Evolutionary conservation across 805 yeast species (phyloP).

Genomic region (Candida rishiriensis): DNA sequence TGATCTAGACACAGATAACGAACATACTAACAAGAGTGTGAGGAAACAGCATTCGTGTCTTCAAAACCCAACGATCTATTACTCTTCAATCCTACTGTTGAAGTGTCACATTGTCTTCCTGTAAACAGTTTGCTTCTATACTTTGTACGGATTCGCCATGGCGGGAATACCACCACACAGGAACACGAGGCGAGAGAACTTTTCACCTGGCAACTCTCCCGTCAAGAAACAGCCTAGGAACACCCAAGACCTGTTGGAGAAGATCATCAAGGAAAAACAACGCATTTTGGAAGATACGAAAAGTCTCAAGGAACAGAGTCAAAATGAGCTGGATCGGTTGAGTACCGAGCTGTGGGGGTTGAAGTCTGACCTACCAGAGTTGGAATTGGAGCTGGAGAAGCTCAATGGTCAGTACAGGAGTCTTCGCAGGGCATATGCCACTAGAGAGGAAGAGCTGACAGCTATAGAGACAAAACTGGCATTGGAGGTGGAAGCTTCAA

Average conservation of each 20-base stretch:
- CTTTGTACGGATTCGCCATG: too few relatives aligned
- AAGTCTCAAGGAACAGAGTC: conserved; percentile 11
- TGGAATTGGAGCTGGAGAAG: conserved; percentile 26
- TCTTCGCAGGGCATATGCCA: conserved; percentile 19
- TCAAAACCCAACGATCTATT: too few relatives aligned
- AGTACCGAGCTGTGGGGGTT: conserved; percentile 23
- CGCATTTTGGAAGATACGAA: conserved; percentile 12
- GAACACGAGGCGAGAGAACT: too few relatives aligned
- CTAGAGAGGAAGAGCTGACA: conserved; percentile 29
- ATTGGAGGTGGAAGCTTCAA: conserved; percentile 24
- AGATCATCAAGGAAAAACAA: conserved; percentile 10
- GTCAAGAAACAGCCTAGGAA: conserved; percentile 6
- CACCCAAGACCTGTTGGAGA: conserved; percentile 9
- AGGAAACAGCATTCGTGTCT: too few relatives aligned
- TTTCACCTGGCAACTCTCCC: conserved; percentile 1
- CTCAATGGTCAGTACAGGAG: conserved; percentile 20
- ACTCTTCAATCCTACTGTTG: too few relatives aligned
- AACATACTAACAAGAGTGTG: too few relatives aligned
- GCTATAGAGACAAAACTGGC: conserved; percentile 21
- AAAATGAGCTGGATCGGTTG: conserved; percentile 21
- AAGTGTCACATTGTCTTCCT: too few relatives aligned
- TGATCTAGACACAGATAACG: too few relatives aligned
- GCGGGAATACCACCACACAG: too few relatives aligned
- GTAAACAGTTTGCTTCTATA: too few relatives aligned
- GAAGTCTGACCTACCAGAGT: conserved; percentile 23